Evolutionary conservation across 2,329 filamentous ascomycete genomes (phyloP).

Genomic region (Penicillium sp.): DNA sequence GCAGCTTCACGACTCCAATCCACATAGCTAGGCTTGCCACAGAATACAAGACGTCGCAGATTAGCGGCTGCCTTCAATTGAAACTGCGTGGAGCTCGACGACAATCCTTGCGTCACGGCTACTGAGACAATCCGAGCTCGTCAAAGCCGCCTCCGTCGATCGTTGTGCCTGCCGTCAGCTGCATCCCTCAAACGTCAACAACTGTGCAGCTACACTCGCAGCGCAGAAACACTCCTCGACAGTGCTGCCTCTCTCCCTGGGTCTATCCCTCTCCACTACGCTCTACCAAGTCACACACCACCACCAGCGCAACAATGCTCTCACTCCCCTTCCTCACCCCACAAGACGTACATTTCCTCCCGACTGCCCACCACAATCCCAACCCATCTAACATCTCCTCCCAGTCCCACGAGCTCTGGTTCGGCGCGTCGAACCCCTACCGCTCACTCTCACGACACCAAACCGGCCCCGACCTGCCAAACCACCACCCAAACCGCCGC

Average conservation of each 20-base stretch:
- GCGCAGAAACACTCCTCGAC: neutral
- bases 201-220: neutral
- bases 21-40: neutral
- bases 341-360: slow-evolving; percentile 61
- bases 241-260: neutral
- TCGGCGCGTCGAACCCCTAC: slow-evolving; percentile 62
- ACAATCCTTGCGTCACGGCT: too few species aligned
- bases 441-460: slow-evolving; percentile 40
- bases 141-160: neutral
- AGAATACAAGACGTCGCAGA: neutral
- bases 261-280: neutral
- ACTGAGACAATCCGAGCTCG: neutral
- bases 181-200: neutral
- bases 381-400: slow-evolving; percentile 7
- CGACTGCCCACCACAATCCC: neutral
- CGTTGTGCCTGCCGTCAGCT: neutral
- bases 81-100: neutral
- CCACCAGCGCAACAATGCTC: slow-evolving; percentile 48
- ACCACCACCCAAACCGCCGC: slow-evolving; percentile 32
- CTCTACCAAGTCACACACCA: neutral
- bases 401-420: slow-evolving; percentile 74
- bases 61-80: neutral
- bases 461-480: slow-evolving; percentile 28
- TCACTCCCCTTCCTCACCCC: slow-evolving; percentile 69
- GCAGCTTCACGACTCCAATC: neutral